phyloP scores from a whole-genome alignment of 2,329 filamentous ascomycete genomes.

The Colletotrichum cuscutae region DNA sequence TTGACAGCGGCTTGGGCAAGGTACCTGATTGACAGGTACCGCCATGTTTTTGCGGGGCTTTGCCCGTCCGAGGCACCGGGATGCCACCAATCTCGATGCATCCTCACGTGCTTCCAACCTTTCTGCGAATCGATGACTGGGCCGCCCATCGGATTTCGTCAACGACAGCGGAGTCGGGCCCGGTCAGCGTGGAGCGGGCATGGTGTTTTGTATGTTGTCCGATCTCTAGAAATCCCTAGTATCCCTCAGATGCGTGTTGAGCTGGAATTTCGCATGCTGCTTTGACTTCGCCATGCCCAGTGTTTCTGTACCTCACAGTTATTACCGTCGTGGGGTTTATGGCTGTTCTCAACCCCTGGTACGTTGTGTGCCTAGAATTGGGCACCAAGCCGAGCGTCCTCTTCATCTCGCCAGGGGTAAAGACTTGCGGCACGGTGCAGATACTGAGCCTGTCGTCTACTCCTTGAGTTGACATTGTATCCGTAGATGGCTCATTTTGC shows the following conservation, averaged over 20 bases:
- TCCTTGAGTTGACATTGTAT: neutral
- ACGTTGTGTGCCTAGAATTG: neutral
- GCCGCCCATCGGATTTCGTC: conserved; percentile 2
- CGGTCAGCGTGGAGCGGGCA: neutral
- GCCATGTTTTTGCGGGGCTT: conserved; percentile 7
- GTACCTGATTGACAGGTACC: conserved; percentile 5
- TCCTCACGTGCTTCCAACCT: conserved; percentile 6
- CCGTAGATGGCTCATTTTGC: neutral
- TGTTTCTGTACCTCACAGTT: neutral
- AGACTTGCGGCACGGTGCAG: neutral
- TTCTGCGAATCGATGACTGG: conserved; percentile 2
- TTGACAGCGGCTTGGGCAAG: neutral
- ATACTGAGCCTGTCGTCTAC: neutral
- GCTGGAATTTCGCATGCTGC: neutral
- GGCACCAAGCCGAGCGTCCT: neutral
- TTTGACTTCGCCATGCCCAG: neutral
- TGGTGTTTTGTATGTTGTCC: neutral
- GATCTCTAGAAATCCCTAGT: neutral
- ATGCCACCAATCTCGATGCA: conserved; percentile 10
- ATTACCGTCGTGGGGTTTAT: neutral
- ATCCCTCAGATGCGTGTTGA: conserved; percentile 7
- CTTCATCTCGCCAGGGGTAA: neutral
- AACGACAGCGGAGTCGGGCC: neutral
- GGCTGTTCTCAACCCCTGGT: neutral
- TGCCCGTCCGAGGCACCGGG: conserved; percentile 4